Evolutionary conservation across 225 moss, liverwort and hornwort species (phyloP).

Genomic region (Rhytidiadelphus loreus): DNA sequence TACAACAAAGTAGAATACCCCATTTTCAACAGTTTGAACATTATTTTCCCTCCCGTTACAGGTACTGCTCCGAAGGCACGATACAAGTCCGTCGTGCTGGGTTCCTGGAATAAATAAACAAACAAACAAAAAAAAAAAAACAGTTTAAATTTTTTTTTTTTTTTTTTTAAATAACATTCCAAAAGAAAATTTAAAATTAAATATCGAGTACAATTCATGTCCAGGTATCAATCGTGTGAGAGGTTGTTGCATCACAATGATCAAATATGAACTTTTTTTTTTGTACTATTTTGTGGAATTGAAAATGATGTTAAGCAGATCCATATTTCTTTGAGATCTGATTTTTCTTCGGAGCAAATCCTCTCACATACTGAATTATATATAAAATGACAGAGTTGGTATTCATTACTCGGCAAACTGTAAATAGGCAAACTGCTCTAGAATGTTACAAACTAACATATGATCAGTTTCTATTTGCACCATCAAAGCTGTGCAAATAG

Average conservation of each 20-base stretch:
- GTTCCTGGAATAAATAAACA: conserved; percentile 5
- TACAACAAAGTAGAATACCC: conserved; percentile 75
- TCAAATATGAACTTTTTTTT: not conserved
- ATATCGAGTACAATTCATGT: not conserved
- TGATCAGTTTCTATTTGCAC: not conserved
- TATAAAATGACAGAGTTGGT: not conserved
- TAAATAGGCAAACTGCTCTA: not conserved
- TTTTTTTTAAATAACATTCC: not conserved
- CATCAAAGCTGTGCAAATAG: not conserved
- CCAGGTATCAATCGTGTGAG: not conserved
- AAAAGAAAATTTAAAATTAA: not conserved
- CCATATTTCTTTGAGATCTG: too few relatives aligned
- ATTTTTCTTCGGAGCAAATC: not conserved
- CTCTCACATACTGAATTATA: not conserved
- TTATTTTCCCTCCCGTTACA: conserved; percentile 30
- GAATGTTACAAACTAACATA: not conserved
- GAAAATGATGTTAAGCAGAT: too few relatives aligned
- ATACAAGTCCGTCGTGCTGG: conserved; percentile 20
- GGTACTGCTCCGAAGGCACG: conserved; percentile 60
- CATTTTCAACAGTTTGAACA: conserved; percentile 59
- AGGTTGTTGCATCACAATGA: not conserved
- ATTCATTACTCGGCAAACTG: not conserved
- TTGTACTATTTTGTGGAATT: not conserved
- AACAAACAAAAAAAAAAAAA: too few relatives aligned
- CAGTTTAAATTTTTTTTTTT: too few relatives aligned